A percentile compares a stretch with the other conserved stretches of the same genome.
Conservation (phyloP, 2,329 filamentous ascomycete genomes). For the Zymoseptoria ardabiliae region DNA sequence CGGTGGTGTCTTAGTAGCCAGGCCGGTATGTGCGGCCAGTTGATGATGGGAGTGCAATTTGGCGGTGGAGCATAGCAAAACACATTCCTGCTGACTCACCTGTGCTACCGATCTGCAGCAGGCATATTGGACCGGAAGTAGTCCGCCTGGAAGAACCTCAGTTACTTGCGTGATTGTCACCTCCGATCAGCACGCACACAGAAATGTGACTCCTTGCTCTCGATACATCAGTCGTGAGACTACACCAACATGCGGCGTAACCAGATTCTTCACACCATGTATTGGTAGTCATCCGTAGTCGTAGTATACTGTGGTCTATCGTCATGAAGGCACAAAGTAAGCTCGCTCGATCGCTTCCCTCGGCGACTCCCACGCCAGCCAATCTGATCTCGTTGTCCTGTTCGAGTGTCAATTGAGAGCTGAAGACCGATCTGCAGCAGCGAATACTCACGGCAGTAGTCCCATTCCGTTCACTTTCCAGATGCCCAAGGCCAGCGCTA, state of each 20-base stretch:
- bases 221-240: not conserved
- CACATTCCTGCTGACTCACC: no score
- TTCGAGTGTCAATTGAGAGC: conserved; percentile 11
- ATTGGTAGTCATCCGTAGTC: not conserved
- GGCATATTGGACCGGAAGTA: no score
- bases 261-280: not conserved
- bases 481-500: conserved; percentile 75
- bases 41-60: no score
- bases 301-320: conserved; percentile 1
- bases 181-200: not conserved
- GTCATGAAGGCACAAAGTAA: conserved; percentile 25
- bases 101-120: no score
- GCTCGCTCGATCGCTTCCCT: conserved; percentile 61
- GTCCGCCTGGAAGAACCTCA: no score
- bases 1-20: no score
- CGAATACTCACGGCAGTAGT: conserved; percentile 66
- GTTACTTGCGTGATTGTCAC: no score
- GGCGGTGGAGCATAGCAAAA: no score
- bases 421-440: not conserved
- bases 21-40: no score
- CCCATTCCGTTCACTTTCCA: conserved; percentile 99
- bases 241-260: not conserved
- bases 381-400: conserved; percentile 91
- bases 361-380: conserved; percentile 89
- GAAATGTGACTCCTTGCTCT: not conserved